Percentiles rank a stretch among this genome's conserved stretches.
phyloP scores from a whole-genome alignment of 345 rosid genomes.

The Citrus cavaleriei region DNA sequence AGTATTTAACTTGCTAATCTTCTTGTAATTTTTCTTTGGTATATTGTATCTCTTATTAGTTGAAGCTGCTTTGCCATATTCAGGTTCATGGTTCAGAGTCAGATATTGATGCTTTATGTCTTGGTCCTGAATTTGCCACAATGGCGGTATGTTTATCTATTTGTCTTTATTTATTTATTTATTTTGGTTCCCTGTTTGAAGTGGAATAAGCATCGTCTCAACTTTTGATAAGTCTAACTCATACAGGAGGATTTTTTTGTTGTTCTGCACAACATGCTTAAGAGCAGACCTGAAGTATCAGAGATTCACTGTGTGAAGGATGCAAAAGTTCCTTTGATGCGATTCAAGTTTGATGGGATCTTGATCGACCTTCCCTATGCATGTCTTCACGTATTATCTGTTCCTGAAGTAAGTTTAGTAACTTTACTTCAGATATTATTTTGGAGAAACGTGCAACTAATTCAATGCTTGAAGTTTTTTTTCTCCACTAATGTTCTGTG shows the following conservation, averaged over 20 bases:
- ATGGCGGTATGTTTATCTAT: conserved; percentile 37
- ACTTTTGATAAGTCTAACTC: background rate
- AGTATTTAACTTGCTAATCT: background rate
- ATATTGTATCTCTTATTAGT: background rate
- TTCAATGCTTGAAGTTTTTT: background rate
- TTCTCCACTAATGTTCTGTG: background rate
- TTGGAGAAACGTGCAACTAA: background rate
- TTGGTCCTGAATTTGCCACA: conserved; percentile 52
- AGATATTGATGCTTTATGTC: conserved; percentile 54
- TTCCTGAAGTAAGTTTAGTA: conserved; percentile 39
- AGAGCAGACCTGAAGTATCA: conserved; percentile 32
- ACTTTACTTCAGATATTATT: background rate
- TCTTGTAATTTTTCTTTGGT: background rate
- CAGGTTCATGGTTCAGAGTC: conserved; percentile 64
- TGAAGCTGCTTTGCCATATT: background rate
- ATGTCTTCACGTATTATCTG: conserved; percentile 35
- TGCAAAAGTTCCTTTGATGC: conserved; percentile 52
- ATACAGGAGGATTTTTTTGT: conserved; percentile 54
- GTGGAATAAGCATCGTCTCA: background rate
- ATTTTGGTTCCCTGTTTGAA: background rate
- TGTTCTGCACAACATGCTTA: conserved; percentile 44
- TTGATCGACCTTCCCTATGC: conserved; percentile 56
- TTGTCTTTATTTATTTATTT: background rate
- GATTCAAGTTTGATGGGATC: conserved; percentile 53
- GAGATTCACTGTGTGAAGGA: conserved; percentile 45